Base-by-base conservation (phyloP, 257 asterid species). In the Verbena officinalis region DNA sequence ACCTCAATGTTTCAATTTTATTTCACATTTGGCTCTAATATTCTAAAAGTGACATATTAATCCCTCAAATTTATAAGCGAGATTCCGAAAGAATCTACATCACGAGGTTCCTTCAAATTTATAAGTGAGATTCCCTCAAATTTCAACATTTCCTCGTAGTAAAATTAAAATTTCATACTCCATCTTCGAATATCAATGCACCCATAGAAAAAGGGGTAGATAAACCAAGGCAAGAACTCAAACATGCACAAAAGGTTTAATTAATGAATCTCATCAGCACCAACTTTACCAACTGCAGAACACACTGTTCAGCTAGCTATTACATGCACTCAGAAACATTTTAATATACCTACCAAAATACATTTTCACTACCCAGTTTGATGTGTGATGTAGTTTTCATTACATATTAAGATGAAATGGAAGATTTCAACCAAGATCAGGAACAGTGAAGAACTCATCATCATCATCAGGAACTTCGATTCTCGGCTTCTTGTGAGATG, bases 371-470 rank as follows among this genome's bases (percentile, higher is more conserved):
- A 60, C 19, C 49, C 21, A 65, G 30, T 49, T 9, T 36, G 1
- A 4, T 50, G 52, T 22, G 43, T 46, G 59, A 36, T 33, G 9
- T 48, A 21, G 46, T 21, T 34, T 20, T 21, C 24, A 15, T 15
- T 27, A 27, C 60, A 44, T 53, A 30, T 33, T 17, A 14, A 4
- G 50, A 65, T 23, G 5, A n/a, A 42, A 24, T 36, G 27, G 33
- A 36, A 4, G 40, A 36, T 36, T 55, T 87, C 80, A 90, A 69
- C 97, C 96, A 71, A 93, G 96, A 84, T 93, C 96, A 48, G 99
- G 99, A 36, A 90, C 95, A 0, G 87, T 86, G 81, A 90, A 88
- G 23, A 57, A 80, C 78, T 87, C 99, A 22, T 90, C 95, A 4
- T 75, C 75, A 8, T 83, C 98, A 14, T 84, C 91, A 5, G 69